These are phyloP conservation scores for Cladorrhinum samala DNA, from an alignment of 495 filamentous ascomycete genomes.

Conservation along the genomic window DNA sequence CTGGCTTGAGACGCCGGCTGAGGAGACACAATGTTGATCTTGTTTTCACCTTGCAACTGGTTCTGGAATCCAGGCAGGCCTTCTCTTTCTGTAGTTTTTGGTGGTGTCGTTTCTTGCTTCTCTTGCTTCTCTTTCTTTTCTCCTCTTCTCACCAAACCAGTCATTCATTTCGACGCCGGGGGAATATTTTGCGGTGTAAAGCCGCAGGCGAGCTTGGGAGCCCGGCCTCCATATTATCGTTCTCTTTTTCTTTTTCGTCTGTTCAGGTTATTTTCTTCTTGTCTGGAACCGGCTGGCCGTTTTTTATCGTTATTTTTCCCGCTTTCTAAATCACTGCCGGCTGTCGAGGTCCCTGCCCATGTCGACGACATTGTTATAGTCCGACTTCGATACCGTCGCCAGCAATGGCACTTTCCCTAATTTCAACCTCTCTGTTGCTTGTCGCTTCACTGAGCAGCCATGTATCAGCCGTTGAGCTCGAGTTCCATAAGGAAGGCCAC, in stretches of 20 bases:
- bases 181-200: background rate
- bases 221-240: constrained; percentile 1
- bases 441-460: constrained; percentile 23
- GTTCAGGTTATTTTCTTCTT: background rate
- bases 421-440: constrained; percentile 25
- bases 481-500: constrained; percentile 11
- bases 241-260: constrained; percentile 2
- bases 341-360: constrained; percentile 19
- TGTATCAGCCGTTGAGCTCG: constrained; percentile 10
- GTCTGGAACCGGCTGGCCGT: constrained; percentile 9
- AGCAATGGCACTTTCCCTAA: constrained; percentile 36
- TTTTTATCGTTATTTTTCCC: constrained; percentile 6
- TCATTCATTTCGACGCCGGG: constrained; percentile 3
- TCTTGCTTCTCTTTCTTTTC: constrained; percentile 7
- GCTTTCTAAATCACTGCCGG: background rate
- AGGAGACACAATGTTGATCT: no score
- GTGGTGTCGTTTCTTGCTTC: no score
- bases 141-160: constrained; percentile 3
- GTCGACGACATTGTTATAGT: constrained; percentile 24
- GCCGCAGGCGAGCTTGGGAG: constrained; percentile 13
- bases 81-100: no score
- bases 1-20: no score
- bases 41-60: no score
- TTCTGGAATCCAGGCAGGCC: no score
- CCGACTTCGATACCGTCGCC: constrained; percentile 16